phyloP scores from a whole-genome alignment of 1,139 yeast genomes.

The Candida sanyaensis region DNA sequence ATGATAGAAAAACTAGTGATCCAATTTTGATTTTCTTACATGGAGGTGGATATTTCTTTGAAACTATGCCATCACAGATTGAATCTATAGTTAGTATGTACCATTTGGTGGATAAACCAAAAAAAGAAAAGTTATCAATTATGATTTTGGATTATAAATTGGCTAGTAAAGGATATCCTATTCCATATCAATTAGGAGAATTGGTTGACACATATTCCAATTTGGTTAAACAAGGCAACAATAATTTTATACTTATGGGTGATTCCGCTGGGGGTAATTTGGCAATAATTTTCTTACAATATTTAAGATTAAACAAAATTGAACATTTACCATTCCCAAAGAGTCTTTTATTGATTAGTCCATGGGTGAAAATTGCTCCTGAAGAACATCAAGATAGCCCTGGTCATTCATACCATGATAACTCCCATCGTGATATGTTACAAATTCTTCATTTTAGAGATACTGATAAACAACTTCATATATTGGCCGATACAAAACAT shows the following conservation, averaged over 20 bases:
- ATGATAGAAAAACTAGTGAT: constrained; percentile 27
- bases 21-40: constrained; percentile 42
- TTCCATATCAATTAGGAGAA: constrained; percentile 40
- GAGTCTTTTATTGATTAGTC: constrained; percentile 36
- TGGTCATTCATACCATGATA: constrained; percentile 39
- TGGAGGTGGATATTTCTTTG: constrained; percentile 47
- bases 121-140: constrained; percentile 28
- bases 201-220: constrained; percentile 30
- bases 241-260: constrained; percentile 36
- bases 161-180: constrained; percentile 29
- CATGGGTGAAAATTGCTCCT: constrained; percentile 34
- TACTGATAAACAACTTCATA: neutral
- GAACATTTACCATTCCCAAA: constrained; percentile 27
- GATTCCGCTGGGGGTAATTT: constrained; percentile 49
- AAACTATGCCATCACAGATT: constrained; percentile 36
- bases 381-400: constrained; percentile 18
- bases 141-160: constrained; percentile 42
- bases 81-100: constrained; percentile 32
- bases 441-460: constrained; percentile 13
- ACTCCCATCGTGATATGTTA: constrained; percentile 33
- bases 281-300: constrained; percentile 30
- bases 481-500: constrained; percentile 16
- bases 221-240: constrained; percentile 27
- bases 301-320: constrained; percentile 18
- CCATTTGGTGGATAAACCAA: constrained; percentile 28